phyloP scores from a whole-genome alignment of 148 eudicot genomes.

The Heliamphora exappendiculata region DNA sequence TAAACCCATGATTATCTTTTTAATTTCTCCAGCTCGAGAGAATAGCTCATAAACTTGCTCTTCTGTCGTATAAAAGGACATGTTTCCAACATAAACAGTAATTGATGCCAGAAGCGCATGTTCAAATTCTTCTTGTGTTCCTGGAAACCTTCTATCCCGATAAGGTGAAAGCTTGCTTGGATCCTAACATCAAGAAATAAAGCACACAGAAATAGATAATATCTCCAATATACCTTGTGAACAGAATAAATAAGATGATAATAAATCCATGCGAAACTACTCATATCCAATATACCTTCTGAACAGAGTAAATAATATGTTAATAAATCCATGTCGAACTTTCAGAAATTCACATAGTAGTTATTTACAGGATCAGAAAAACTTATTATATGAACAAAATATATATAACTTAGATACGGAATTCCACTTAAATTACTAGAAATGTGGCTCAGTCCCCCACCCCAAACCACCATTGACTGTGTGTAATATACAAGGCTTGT shows the following conservation, averaged over 20 bases:
- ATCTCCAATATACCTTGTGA: background rate
- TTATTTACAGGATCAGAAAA: too few species aligned
- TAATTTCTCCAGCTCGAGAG: constrained; percentile 85
- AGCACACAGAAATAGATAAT: background rate
- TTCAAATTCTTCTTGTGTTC: constrained; percentile 85
- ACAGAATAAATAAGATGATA: too few species aligned
- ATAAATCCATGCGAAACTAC: too few species aligned
- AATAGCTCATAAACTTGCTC: constrained; percentile 94
- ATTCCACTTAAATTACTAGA: too few species aligned
- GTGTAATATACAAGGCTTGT: too few species aligned
- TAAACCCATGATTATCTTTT: constrained; percentile 92
- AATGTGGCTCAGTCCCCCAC: too few species aligned
- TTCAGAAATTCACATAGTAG: too few species aligned
- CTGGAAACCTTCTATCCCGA: constrained; percentile 89
- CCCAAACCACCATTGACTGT: too few species aligned
- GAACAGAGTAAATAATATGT: too few species aligned
- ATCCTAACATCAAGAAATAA: constrained; percentile 32
- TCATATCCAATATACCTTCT: background rate
- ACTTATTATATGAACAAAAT: too few species aligned
- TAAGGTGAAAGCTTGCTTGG: constrained; percentile 60
- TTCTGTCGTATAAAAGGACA: constrained; percentile 97
- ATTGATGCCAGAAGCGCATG: constrained; percentile 68
- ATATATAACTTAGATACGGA: too few species aligned
- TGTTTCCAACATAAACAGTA: constrained; percentile 81
- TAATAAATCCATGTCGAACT: too few species aligned